Percentiles rank a stretch among this genome's conserved stretches.
These are phyloP conservation scores for Protomyces macrosporus DNA, from an alignment of 1,139 yeast species.

Conservation along the genomic window DNA sequence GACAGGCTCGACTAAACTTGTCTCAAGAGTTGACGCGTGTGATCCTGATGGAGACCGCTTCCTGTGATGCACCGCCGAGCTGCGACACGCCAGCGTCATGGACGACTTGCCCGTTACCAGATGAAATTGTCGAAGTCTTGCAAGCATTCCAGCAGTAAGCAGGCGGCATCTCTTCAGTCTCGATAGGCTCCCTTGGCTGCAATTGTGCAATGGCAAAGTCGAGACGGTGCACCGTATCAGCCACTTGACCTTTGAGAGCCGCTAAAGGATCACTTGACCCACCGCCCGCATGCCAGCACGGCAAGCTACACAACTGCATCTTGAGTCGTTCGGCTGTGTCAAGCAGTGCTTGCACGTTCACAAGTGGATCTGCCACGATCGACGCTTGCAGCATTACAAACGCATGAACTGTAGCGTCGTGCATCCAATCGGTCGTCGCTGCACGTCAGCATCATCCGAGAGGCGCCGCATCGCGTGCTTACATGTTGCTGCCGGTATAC, in stretches of 20 bases:
- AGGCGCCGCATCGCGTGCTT: background rate
- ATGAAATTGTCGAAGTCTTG: background rate
- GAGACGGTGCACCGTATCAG: constrained; percentile 2
- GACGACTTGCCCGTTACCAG: background rate
- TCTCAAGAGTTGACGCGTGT: background rate
- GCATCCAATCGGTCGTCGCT: background rate
- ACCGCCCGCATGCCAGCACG: background rate
- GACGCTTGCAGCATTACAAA: constrained; percentile 6
- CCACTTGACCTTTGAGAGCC: constrained; percentile 1
- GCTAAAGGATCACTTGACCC: background rate
- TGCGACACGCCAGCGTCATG: background rate
- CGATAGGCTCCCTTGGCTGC: background rate
- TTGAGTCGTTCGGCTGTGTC: background rate
- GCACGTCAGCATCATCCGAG: background rate
- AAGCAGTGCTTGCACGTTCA: background rate
- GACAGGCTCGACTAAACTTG: background rate
- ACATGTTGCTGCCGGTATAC: background rate
- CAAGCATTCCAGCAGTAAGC: background rate
- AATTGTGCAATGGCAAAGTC: background rate
- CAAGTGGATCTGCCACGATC: background rate
- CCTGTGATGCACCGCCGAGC: background rate
- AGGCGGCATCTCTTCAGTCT: background rate
- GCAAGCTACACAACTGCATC: background rate
- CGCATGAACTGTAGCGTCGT: background rate
- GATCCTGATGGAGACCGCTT: constrained; percentile 17